Evolutionary conservation across 2,329 filamentous ascomycete species (phyloP).

Genomic region (Aspergillus fischeri): DNA sequence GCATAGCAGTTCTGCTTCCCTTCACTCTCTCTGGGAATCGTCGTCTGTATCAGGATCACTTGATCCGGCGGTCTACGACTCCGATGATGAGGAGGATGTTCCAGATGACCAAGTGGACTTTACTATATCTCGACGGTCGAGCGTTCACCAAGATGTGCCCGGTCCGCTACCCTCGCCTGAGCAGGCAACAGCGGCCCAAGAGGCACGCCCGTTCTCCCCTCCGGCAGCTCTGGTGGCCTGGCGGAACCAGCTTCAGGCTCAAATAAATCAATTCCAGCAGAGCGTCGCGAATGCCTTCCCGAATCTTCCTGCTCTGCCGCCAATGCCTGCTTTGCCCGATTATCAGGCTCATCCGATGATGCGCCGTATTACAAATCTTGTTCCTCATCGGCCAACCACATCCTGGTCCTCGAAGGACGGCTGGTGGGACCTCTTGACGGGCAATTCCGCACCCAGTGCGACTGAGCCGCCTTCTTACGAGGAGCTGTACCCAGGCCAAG

Average conservation of each 20-base stretch:
- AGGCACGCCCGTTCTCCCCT: constrained; percentile 43
- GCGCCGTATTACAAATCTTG: constrained; percentile 67
- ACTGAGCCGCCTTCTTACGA: constrained; percentile 70
- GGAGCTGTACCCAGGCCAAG: constrained; percentile 63
- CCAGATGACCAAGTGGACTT: constrained; percentile 25
- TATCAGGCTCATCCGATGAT: constrained; percentile 72
- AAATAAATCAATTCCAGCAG: constrained; percentile 74
- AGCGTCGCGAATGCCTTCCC: constrained; percentile 63
- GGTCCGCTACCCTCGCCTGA: constrained; percentile 22
- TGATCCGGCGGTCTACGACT: constrained; percentile 41
- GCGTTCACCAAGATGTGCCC: constrained; percentile 30
- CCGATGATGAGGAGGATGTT: constrained; percentile 28
- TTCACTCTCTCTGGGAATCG: constrained; percentile 64
- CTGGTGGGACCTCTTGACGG: constrained; percentile 66
- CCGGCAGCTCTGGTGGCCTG: constrained; percentile 64
- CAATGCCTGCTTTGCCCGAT: constrained; percentile 62
- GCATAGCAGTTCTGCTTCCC: constrained; percentile 61
- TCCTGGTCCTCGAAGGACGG: constrained; percentile 40
- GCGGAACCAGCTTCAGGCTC: constrained; percentile 68
- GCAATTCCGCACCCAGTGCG: constrained; percentile 42
- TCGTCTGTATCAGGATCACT: constrained; percentile 44
- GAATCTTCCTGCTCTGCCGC: constrained; percentile 56
- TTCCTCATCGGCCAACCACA: constrained; percentile 61
- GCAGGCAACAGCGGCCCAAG: constrained; percentile 20
- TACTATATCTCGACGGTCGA: constrained; percentile 32